phyloP scores from a whole-genome alignment of 1,139 yeast genomes.

The Blastobotrys ciferrii region DNA sequence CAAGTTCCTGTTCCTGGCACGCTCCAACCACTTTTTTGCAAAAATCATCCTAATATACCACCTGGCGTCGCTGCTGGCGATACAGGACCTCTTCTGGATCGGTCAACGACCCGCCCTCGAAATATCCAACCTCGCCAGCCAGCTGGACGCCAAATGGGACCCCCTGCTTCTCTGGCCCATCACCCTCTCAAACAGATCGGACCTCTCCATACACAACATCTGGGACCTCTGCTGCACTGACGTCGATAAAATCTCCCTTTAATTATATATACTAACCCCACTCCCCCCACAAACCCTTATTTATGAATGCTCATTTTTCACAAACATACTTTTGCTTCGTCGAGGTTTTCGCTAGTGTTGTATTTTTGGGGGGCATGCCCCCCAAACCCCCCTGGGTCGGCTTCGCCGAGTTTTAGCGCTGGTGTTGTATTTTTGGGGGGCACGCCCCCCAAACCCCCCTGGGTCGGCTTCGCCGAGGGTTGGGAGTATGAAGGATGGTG shows the following conservation, averaged over 20 bases:
- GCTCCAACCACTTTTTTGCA: conserved; percentile 23
- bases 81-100: conserved; percentile 24
- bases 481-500: no score
- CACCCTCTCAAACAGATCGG: background rate
- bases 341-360: no score
- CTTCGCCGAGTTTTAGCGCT: no score
- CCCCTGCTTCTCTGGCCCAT: conserved; percentile 21
- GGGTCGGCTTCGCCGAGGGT: no score
- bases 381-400: no score
- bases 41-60: conserved; percentile 22
- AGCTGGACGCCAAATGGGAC: conserved; percentile 21
- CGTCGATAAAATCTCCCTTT: background rate
- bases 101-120: conserved; percentile 19
- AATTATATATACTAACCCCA: background rate
- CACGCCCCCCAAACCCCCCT: no score
- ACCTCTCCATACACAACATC: background rate
- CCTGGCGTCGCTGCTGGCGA: conserved; percentile 21
- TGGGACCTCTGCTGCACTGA: background rate
- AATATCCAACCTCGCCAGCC: conserved; percentile 10
- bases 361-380: no score
- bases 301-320: no score
- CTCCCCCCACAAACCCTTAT: background rate
- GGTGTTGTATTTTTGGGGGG: no score
- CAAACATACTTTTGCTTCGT: no score
- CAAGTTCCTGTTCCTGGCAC: conserved; percentile 23